Base-by-base conservation (phyloP, 2,329 filamentous ascomycete species). In the Hypomyces rosellus region DNA sequence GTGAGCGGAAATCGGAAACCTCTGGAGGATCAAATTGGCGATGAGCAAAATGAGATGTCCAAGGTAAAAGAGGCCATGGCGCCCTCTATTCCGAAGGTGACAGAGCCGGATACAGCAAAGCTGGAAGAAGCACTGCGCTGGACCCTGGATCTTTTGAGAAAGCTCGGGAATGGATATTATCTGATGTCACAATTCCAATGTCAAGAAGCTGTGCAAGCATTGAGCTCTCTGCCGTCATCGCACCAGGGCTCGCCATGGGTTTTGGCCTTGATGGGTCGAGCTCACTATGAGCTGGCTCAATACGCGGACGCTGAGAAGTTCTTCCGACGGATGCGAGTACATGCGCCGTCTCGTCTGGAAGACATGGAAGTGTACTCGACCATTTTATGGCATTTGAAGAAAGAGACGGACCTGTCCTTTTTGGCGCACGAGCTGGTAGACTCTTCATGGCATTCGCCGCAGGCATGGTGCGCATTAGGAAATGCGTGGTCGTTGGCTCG, bases 351-450 rank as follows among this genome's bases (percentile, higher is more conserved):
- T 1, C 83, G 89, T 4, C 76, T 95, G 41, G 87, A 95, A 63
- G 91, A 96, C 63, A 96, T 97, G 91, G 93, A 99, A 65, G 85
- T 97, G 34, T 99, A 96, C 69, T 97, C 92, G 13, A 99, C 93
- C 1, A 86, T 95, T n/a, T 77, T 99, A n/a, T 99, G 95, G 93
- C 91, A 96, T 67, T 73, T 96, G 55, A 96, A 95, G 68, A 85
- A 88, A 55, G 92, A 96, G 63, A 88, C 90, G 0, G 89, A 96
- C 54, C 76, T 99, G 18, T 91, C 92, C 1, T 95, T 93, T 68
- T 76, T 99, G 25, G 89, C 92, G 0, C 92, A 97, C 62, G 89
- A 95, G 61, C 76, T 97, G 38, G 80, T 95, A 46, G 92, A 96
- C 57, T 76, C 87, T 14, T 88, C 90, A 53, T 93, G 91, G 72